These are phyloP conservation scores for Clarireedia sp. DNA, from an alignment of 2,329 filamentous ascomycete genomes.

Conservation along the genomic window DNA sequence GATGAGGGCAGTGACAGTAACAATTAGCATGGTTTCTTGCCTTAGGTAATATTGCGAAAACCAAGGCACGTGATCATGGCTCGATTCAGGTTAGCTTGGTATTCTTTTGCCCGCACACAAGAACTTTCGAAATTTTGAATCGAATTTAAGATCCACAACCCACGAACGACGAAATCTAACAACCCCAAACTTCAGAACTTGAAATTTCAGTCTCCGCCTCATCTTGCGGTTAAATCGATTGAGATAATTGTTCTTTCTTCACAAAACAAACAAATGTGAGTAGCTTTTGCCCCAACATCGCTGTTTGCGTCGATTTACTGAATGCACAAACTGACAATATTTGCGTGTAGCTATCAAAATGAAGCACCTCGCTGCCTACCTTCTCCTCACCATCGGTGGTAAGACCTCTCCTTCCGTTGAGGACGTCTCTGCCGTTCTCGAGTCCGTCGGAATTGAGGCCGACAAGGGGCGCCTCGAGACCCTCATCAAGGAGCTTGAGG, in stretches of 20 bases:
- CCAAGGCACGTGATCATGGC: background rate
- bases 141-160: constrained; percentile 8
- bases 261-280: constrained; percentile 25
- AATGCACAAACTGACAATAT: constrained; percentile 15
- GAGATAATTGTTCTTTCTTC: constrained; percentile 68
- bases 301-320: background rate
- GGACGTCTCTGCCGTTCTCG: constrained; percentile 84
- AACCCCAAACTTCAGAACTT: constrained; percentile 44
- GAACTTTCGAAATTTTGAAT: constrained; percentile 7
- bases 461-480: constrained; percentile 78
- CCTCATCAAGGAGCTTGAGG: constrained; percentile 84
- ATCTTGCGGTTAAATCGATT: constrained; percentile 99
- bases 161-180: background rate
- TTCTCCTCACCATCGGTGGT: constrained; percentile 90
- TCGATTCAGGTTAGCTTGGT: background rate
- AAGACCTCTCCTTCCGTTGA: constrained; percentile 79
- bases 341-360: constrained; percentile 58
- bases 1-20: background rate
- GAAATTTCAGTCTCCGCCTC: constrained; percentile 99
- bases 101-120: constrained; percentile 2
- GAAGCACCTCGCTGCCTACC: constrained; percentile 99
- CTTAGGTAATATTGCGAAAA: background rate
- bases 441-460: constrained; percentile 90
- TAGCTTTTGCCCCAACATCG: background rate
- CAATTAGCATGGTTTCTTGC: constrained; percentile 1